phyloP scores from a whole-genome alignment of 192 early-diverging fungal species.

The Spinellus fusiger region DNA sequence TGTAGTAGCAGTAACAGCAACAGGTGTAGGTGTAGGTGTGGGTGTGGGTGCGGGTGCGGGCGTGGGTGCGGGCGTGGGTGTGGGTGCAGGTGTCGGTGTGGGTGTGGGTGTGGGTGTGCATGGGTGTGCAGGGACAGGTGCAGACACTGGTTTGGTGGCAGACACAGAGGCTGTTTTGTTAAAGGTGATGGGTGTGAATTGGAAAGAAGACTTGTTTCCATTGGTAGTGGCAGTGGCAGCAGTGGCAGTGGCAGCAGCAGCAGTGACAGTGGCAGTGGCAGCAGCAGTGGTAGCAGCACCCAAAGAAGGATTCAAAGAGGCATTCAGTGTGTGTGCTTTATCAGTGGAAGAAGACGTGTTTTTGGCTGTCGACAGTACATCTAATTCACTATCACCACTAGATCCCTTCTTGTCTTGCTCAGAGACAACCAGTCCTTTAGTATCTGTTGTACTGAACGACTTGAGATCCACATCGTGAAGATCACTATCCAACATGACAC shows the following conservation, averaged over 20 bases:
- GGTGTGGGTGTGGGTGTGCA: too few species aligned
- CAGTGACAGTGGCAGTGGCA: neutral
- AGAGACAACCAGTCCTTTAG: neutral
- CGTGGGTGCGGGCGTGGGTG: conserved; percentile 7
- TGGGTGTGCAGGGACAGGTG: too few species aligned
- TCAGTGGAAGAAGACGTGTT: neutral
- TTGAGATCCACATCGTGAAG: conserved; percentile 3
- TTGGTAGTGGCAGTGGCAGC: conserved; percentile 6
- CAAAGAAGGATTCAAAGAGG: too few species aligned
- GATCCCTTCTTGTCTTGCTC: neutral
- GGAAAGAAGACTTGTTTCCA: neutral
- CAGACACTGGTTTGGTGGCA: neutral
- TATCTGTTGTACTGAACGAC: neutral
- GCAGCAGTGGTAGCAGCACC: conserved; percentile 3
- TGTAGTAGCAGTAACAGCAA: neutral
- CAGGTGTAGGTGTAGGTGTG: too few species aligned
- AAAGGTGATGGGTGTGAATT: conserved; percentile 1
- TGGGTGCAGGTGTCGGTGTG: conserved; percentile 1
- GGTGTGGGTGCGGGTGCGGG: neutral
- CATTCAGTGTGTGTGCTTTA: neutral
- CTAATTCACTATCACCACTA: too few species aligned
- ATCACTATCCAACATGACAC: neutral
- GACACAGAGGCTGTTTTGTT: neutral
- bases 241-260: conserved; percentile 11
- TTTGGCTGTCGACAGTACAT: too few species aligned